Percentiles rank a stretch among this genome's conserved stretches.
phyloP scores from a whole-genome alignment of 2,329 filamentous ascomycete species.

The Trichophyton mentagrophytes region DNA sequence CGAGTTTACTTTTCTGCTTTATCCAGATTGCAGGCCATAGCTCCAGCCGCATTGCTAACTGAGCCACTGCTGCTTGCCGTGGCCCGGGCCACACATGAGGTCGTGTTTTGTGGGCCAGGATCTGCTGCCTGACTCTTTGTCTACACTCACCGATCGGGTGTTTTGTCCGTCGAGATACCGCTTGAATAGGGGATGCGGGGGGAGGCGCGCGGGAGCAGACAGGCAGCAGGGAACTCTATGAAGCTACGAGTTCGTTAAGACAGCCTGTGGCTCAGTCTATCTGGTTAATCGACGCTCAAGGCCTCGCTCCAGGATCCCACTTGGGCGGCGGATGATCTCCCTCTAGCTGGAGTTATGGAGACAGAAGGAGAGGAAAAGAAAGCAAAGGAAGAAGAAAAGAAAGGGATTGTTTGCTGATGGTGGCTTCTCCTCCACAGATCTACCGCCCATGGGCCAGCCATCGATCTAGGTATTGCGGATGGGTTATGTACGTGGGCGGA shows the following conservation, averaged over 20 bases:
- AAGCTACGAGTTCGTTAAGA: neutral
- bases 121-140: neutral
- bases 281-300: neutral
- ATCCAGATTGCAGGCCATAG: neutral
- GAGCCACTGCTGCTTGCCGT: neutral
- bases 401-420: neutral
- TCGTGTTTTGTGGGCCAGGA: neutral
- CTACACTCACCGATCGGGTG: neutral
- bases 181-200: neutral
- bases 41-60: neutral
- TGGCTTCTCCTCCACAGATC: neutral
- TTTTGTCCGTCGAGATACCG: neutral
- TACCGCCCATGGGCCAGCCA: neutral
- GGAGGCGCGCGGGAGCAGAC: too few species aligned
- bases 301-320: neutral
- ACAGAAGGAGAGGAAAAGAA: too few species aligned
- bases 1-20: neutral
- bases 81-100: neutral
- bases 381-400: neutral
- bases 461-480: neutral
- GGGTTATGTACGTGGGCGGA: too few species aligned
- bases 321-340: neutral
- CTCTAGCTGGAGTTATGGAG: too few species aligned
- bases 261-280: slow-evolving; percentile 1
- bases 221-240: neutral